Conservation (phyloP, 2,329 filamentous ascomycete species). For the Ophiostoma montium region DNA sequence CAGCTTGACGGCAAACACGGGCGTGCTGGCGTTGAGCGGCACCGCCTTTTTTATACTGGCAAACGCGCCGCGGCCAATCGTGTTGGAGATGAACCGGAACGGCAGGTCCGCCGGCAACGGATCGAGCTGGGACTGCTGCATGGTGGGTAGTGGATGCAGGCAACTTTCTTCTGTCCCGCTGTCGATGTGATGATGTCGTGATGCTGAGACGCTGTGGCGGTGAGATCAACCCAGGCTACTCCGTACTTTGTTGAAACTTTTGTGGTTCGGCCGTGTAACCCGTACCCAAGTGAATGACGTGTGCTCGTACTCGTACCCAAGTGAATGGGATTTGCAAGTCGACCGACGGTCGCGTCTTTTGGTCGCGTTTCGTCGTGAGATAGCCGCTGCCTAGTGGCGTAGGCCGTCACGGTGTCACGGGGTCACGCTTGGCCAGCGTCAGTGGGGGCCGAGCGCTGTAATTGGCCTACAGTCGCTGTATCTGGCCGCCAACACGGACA, state of each 20-base stretch:
- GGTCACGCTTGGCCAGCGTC: neutral
- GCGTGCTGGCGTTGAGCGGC: slow-evolving; percentile 51
- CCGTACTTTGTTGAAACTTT: too few relatives aligned
- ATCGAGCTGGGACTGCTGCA: slow-evolving; percentile 72
- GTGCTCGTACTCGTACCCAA: too few relatives aligned
- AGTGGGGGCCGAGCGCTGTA: neutral
- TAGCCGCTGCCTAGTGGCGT: too few relatives aligned
- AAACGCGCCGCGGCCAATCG: slow-evolving; percentile 92
- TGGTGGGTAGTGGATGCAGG: slow-evolving; percentile 15
- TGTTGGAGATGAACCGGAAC: slow-evolving; percentile 90
- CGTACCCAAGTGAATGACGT: too few relatives aligned
- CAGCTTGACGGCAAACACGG: slow-evolving; percentile 93
- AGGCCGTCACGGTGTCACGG: too few relatives aligned
- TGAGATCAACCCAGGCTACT: too few relatives aligned
- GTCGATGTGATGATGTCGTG: neutral
- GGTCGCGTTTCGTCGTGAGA: too few relatives aligned
- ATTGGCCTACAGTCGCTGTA: neutral
- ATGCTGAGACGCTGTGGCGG: neutral
- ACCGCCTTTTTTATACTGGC: slow-evolving; percentile 93
- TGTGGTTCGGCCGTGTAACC: too few relatives aligned
- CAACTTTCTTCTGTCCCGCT: too few relatives aligned
- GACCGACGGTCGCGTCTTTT: too few relatives aligned
- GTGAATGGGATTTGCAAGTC: too few relatives aligned
- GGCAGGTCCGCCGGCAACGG: slow-evolving; percentile 75
- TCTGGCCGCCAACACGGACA: neutral